Percentiles rank a stretch among this genome's conserved stretches.
Evolutionary conservation across 2,329 filamentous ascomycete species (phyloP).

Genomic region (Pseudogymnoascus sp.): DNA sequence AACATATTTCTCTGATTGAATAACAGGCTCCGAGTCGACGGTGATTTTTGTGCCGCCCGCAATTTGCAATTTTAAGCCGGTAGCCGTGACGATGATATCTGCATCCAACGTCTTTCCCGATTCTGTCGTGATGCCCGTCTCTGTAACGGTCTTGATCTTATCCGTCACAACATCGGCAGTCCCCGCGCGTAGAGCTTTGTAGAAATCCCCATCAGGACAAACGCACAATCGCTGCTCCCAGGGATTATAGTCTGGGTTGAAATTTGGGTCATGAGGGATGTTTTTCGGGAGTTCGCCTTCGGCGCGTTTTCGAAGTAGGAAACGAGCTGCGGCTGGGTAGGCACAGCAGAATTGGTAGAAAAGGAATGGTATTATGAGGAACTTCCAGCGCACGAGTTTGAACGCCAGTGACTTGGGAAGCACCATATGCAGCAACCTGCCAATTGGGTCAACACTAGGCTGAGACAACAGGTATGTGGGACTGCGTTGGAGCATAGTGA

Average conservation of each 20-base stretch:
- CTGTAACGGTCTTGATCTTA: conserved; percentile 42
- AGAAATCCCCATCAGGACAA: conserved; percentile 49
- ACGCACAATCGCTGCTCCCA: conserved; percentile 72
- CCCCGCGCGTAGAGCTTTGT: conserved; percentile 36
- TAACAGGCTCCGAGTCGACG: conserved; percentile 45
- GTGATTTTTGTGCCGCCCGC: conserved; percentile 43
- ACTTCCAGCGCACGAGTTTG: conserved; percentile 42
- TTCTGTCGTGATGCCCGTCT: conserved; percentile 35
- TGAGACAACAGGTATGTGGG: conserved; percentile 57
- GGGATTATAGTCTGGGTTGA: conserved; percentile 55
- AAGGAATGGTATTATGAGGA: conserved; percentile 39
- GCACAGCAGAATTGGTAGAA: conserved; percentile 42
- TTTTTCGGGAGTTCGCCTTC: conserved; percentile 43
- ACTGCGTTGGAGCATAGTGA: conserved; percentile 75
- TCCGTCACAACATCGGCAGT: conserved; percentile 44
- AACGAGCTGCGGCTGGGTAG: conserved; percentile 43
- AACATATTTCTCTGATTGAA: conserved; percentile 42
- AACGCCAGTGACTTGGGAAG: conserved; percentile 41
- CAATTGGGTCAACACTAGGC: conserved; percentile 26
- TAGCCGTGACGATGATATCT: conserved; percentile 62
- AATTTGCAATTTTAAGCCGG: conserved; percentile 52
- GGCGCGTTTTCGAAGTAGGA: conserved; percentile 38
- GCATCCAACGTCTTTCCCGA: conserved; percentile 37
- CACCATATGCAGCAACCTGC: conserved; percentile 16
- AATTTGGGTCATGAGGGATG: conserved; percentile 51